Conservation (phyloP, 106 monocot species). For the Chionographis japonica region DNA sequence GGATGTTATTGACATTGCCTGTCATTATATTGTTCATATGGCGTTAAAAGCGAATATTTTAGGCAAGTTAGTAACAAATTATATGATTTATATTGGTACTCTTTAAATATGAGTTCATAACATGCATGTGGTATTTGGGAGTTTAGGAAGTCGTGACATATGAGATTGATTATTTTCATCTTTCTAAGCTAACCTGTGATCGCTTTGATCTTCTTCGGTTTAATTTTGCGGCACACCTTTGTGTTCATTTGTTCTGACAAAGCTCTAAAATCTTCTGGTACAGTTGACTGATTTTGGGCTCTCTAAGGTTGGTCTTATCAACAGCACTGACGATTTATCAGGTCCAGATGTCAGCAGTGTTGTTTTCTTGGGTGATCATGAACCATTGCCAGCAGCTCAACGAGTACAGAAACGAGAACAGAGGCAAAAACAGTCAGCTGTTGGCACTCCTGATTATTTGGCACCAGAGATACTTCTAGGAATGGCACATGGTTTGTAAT, state of each 20-base stretch:
- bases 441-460: constrained; percentile 98
- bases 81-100: no score
- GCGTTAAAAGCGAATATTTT: no score
- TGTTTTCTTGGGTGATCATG: constrained; percentile 34
- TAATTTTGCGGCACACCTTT: neutral
- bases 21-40: no score
- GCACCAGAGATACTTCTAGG: constrained; percentile 98
- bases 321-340: constrained; percentile 97
- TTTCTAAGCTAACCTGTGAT: no score
- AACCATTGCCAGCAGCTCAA: constrained; percentile 28
- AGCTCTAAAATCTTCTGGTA: constrained; percentile 10
- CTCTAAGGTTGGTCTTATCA: constrained; percentile 96
- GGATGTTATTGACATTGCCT: no score
- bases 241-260: constrained; percentile 6
- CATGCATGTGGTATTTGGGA: no score
- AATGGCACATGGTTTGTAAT: constrained; percentile 76
- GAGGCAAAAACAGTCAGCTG: constrained; percentile 77
- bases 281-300: constrained; percentile 99
- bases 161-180: no score
- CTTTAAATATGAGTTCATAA: no score
- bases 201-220: neutral
- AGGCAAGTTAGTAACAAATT: no score
- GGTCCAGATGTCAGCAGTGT: constrained; percentile 87
- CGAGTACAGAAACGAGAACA: constrained; percentile 71
- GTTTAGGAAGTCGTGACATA: no score